Conservation (phyloP, 2,329 filamentous ascomycete species). For the Trichoderma koningiopsis region DNA sequence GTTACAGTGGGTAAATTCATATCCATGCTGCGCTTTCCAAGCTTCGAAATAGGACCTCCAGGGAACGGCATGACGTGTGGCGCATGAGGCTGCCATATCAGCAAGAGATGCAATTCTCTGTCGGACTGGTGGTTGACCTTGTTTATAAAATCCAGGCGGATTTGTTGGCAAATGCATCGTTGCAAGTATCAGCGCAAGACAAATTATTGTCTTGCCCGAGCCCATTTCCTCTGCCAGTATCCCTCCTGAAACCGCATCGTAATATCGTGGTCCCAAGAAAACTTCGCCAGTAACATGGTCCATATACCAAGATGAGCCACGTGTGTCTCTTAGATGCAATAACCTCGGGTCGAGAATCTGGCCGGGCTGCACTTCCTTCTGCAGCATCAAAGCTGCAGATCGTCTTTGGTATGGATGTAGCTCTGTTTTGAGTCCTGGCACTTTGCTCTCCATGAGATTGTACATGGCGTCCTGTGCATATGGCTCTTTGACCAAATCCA, state of each 20-base stretch:
- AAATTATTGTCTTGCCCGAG: slow-evolving; percentile 85
- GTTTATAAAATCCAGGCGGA: slow-evolving; percentile 63
- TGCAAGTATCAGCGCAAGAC: slow-evolving; percentile 73
- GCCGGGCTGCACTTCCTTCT: slow-evolving; percentile 70
- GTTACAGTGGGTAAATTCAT: slow-evolving; percentile 57
- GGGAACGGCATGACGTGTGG: slow-evolving; percentile 67
- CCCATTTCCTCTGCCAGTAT: slow-evolving; percentile 82
- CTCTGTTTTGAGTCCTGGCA: slow-evolving; percentile 62
- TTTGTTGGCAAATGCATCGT: slow-evolving; percentile 69
- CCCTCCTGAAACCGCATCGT: slow-evolving; percentile 74
- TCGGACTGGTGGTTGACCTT: slow-evolving; percentile 42
- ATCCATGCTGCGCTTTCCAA: slow-evolving; percentile 46
- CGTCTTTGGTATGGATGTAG: slow-evolving; percentile 79
- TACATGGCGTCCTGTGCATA: slow-evolving; percentile 57
- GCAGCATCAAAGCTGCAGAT: slow-evolving; percentile 81
- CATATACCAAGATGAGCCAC: slow-evolving; percentile 67
- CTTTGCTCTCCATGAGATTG: slow-evolving; percentile 54
- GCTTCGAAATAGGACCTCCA: slow-evolving; percentile 68
- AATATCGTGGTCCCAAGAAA: slow-evolving; percentile 67
- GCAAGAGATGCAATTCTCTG: slow-evolving; percentile 62
- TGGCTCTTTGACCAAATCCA: slow-evolving; percentile 49
- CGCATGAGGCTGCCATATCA: slow-evolving; percentile 73
- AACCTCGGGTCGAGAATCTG: slow-evolving; percentile 74
- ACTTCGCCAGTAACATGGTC: slow-evolving; percentile 65
- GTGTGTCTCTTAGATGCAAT: slow-evolving; percentile 59